Evolutionary conservation across 768 basidiomycete species (phyloP), one percentile per base, ranked within the genome.

Genomic region (Agrocybe praecox): DNA sequence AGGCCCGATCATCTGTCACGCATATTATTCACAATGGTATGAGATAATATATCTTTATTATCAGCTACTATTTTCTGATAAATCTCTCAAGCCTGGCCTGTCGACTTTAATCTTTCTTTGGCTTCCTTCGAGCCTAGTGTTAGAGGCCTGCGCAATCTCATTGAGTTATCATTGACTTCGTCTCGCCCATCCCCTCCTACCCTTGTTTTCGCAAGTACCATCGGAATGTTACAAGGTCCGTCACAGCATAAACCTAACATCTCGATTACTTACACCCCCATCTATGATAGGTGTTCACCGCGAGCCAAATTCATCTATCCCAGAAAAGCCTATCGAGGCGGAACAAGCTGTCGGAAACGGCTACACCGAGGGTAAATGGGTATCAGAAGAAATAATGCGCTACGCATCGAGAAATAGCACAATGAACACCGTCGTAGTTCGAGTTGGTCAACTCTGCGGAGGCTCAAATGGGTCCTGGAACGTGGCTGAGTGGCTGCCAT

Each of bases 71-170:
- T 24, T 2, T 24, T 6, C 22, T n/a, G 10, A 7, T 6, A 42
- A n/a, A 23, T 36, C 18, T 11, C 29, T 29, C 14, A n/a, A 52
- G 77, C 79, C 2, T 80, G 79, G 79, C 69, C 66, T n/a, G 66
- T 76, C 21, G 67, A 74, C 54, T 75, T 85, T 67, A 81, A 81
- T 54, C 72, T 83, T 1, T 72, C 75, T 11, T 65, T 84, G 26
- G 67, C 73, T 0, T 82, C 81, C 2, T 85, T 84, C 52, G 82
- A 84, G 56, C 59, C 75, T 4, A 77, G 82, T 59, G 68, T 86
- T 32, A 68, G 65, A 18, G 79, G 79, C 22, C 79, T 76, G 2
- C 71, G 79, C 24, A 77, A 78, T 59, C 70, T 85, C 18, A 66
- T 84, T 40, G 75, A 80, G 43, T 67, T 81, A 7, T 72, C 66